Evolutionary conservation across 106 monocot species (phyloP).

Genomic region (Acanthochlamys bracteata): DNA sequence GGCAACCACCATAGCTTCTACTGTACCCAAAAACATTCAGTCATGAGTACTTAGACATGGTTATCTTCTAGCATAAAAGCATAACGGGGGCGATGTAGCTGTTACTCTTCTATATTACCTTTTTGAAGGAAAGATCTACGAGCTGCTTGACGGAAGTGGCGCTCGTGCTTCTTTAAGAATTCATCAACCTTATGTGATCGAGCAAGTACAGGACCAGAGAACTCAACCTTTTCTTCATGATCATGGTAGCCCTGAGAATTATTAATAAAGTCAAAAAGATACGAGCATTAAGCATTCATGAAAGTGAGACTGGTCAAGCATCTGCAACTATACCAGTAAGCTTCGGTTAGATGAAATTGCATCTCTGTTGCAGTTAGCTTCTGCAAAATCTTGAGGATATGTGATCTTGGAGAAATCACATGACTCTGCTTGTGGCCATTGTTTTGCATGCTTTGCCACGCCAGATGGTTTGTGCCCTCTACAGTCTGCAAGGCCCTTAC

Average conservation of each 20-base stretch:
- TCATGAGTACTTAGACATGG: too few species aligned
- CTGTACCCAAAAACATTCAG: too few species aligned
- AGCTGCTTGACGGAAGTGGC: constrained; percentile 52
- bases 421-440: constrained; percentile 29
- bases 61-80: too few species aligned
- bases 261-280: constrained; percentile 4
- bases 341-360: constrained; percentile 20
- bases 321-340: constrained; percentile 29
- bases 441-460: constrained; percentile 20
- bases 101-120: too few species aligned
- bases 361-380: constrained; percentile 14
- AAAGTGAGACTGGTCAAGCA: too few species aligned
- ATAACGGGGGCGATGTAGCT: too few species aligned
- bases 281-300: too few species aligned
- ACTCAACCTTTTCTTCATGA: constrained; percentile 56
- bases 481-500: not conserved
- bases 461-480: constrained; percentile 6
- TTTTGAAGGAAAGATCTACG: constrained; percentile 54
- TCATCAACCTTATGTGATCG: constrained; percentile 54
- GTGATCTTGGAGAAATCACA: constrained; percentile 11
- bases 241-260: constrained; percentile 23
- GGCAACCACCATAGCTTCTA: too few species aligned
- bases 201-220: constrained; percentile 54
- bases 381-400: constrained; percentile 19
- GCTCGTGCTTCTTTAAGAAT: constrained; percentile 46